Evolutionary conservation across 2,329 filamentous ascomycete genomes (phyloP).

Genomic region (Colletotrichum gloeosporioides): DNA sequence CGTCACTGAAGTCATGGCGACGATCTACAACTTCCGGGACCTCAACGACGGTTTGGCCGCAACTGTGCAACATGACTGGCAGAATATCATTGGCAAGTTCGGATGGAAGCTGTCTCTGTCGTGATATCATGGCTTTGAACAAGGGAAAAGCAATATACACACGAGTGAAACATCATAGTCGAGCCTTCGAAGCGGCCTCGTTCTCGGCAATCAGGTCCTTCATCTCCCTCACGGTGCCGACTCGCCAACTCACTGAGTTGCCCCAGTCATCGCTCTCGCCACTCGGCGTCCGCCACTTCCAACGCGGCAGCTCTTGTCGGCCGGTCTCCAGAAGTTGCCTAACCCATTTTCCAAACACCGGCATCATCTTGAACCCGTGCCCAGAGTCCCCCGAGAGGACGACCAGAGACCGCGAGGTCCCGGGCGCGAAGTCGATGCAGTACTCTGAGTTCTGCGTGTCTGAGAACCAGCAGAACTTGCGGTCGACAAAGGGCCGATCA

Average conservation of each 20-base stretch:
- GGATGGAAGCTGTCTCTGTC: conserved; percentile 1
- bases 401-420: conserved; percentile 46
- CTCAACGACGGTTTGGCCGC: not conserved
- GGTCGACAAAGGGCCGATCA: conserved; percentile 59
- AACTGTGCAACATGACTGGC: not conserved
- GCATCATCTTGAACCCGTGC: not conserved
- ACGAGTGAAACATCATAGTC: not conserved
- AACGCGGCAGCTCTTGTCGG: not conserved
- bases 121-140: not conserved
- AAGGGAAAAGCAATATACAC: not conserved
- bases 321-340: not conserved
- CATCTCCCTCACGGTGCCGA: conserved; percentile 32
- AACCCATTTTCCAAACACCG: not conserved
- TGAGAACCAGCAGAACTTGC: conserved; percentile 66
- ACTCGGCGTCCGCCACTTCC: conserved; percentile 44
- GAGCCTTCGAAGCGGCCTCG: not conserved
- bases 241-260: conserved; percentile 39
- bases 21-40: not conserved
- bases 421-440: conserved; percentile 64
- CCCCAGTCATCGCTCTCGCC: conserved; percentile 24
- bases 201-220: conserved; percentile 5
- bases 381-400: conserved; percentile 60
- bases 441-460: conserved; percentile 66
- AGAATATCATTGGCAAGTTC: not conserved
- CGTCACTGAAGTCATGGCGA: not conserved